Evolutionary conservation across 2,329 filamentous ascomycete genomes (phyloP).

Genomic region (Apiospora saccharicola): DNA sequence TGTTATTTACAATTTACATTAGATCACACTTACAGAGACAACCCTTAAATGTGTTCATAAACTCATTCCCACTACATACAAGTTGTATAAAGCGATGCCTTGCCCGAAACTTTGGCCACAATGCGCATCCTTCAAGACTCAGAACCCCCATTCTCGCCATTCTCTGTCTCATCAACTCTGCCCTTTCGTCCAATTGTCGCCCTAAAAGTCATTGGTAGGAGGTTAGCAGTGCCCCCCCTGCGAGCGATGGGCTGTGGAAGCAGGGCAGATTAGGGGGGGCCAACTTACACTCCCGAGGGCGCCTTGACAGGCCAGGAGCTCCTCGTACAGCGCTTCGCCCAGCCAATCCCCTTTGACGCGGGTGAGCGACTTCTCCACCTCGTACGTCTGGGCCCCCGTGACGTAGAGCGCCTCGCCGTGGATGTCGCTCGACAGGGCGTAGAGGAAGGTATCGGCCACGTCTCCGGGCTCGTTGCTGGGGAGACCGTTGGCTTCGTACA

Average conservation of each 20-base stretch:
- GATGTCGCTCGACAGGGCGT: neutral
- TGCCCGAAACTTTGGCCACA: too few species aligned
- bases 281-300: conserved; percentile 10
- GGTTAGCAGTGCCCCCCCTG: neutral
- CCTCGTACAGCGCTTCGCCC: neutral
- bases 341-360: conserved; percentile 14
- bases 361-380: conserved; percentile 24
- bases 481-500: conserved; percentile 7
- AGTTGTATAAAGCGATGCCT: too few species aligned
- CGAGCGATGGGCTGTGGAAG: neutral
- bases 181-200: neutral
- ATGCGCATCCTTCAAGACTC: neutral
- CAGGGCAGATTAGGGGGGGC: neutral
- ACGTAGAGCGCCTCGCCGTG: conserved; percentile 23
- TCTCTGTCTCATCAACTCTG: too few species aligned
- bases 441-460: conserved; percentile 18
- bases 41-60: too few species aligned
- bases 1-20: too few species aligned
- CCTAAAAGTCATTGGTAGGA: neutral
- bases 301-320: neutral
- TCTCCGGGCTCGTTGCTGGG: conserved; percentile 20
- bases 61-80: too few species aligned
- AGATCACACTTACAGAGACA: too few species aligned
- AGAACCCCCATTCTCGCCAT: neutral
- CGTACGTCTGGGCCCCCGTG: conserved; percentile 16